Conservation (phyloP, 257 asterid species). For the Jasminum sambac region DNA sequence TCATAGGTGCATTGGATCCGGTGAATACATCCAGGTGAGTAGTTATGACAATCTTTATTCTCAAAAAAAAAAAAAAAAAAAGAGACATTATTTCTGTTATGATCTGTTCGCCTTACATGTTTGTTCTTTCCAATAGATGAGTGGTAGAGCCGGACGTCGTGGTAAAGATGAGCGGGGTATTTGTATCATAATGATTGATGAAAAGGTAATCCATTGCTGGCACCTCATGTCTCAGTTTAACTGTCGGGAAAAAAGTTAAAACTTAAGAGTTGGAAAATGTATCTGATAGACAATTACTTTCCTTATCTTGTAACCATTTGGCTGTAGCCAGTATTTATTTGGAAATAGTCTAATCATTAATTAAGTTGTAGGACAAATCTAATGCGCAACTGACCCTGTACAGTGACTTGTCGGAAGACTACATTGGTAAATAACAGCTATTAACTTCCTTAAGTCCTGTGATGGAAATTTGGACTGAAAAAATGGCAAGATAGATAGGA, state of each 20-base stretch:
- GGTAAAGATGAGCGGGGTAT: slow-evolving; percentile 97
- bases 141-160: slow-evolving; percentile 99
- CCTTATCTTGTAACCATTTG: slow-evolving; percentile 16
- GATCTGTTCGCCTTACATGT: slow-evolving; percentile 25
- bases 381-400: neutral
- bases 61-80: too few relatives aligned
- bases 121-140: slow-evolving; percentile 61
- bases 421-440: neutral
- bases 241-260: neutral
- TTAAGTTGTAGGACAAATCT: slow-evolving; percentile 3
- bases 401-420: neutral
- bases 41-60: slow-evolving; percentile 14
- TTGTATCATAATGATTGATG: slow-evolving; percentile 93
- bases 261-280: slow-evolving; percentile 4
- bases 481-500: neutral
- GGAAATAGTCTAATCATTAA: neutral
- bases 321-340: slow-evolving; percentile 3
- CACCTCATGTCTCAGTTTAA: neutral
- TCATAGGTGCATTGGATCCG: slow-evolving; percentile 93
- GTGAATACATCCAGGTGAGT: slow-evolving; percentile 98
- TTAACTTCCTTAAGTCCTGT: neutral
- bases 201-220: slow-evolving; percentile 51
- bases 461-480: neutral
- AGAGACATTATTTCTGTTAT: too few relatives aligned
- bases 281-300: slow-evolving; percentile 10